These are phyloP conservation scores for Sphaerulina vaccinii DNA, from an alignment of 2,329 filamentous ascomycete genomes.

Conservation along the genomic window DNA sequence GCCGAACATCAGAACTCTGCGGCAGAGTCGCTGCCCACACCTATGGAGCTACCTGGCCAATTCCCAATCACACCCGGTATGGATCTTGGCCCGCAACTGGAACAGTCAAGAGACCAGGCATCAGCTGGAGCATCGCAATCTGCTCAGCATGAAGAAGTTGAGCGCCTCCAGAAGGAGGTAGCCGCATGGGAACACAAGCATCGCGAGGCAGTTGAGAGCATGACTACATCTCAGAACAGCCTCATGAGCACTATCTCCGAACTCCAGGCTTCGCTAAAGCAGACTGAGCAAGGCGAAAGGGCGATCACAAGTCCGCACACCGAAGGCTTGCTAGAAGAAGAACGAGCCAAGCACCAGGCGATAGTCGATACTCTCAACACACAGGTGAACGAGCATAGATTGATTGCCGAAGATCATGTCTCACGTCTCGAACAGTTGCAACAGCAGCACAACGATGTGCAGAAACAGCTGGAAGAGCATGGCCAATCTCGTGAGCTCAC, in stretches of 20 bases:
- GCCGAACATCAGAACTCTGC: slow-evolving; percentile 33
- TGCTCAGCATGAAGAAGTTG: slow-evolving; percentile 52
- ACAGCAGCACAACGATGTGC: slow-evolving; percentile 64
- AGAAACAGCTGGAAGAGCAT: slow-evolving; percentile 66
- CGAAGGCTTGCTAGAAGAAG: not conserved
- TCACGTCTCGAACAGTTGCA: slow-evolving; percentile 72
- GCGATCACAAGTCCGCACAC: not conserved
- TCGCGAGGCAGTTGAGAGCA: slow-evolving; percentile 64
- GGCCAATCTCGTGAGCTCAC: slow-evolving; percentile 59
- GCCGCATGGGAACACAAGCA: slow-evolving; percentile 75
- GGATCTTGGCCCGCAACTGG: slow-evolving; percentile 27
- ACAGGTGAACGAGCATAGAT: slow-evolving; percentile 80
- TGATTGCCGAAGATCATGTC: slow-evolving; percentile 66
- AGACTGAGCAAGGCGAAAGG: slow-evolving; percentile 34
- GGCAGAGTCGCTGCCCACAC: slow-evolving; percentile 25
- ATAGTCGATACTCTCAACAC: slow-evolving; percentile 60
- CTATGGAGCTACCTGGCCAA: slow-evolving; percentile 37
- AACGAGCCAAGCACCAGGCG: slow-evolving; percentile 46
- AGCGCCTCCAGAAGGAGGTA: slow-evolving; percentile 69
- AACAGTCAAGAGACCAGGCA: slow-evolving; percentile 32
- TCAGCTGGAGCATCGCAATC: slow-evolving; percentile 21
- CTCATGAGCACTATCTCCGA: slow-evolving; percentile 71
- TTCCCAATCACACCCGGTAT: slow-evolving; percentile 41
- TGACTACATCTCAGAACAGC: slow-evolving; percentile 70
- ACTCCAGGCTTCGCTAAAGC: slow-evolving; percentile 62